Base-by-base conservation (phyloP, 352 stramenopile genomes). In the Phytopythium chamaehyphon region DNA sequence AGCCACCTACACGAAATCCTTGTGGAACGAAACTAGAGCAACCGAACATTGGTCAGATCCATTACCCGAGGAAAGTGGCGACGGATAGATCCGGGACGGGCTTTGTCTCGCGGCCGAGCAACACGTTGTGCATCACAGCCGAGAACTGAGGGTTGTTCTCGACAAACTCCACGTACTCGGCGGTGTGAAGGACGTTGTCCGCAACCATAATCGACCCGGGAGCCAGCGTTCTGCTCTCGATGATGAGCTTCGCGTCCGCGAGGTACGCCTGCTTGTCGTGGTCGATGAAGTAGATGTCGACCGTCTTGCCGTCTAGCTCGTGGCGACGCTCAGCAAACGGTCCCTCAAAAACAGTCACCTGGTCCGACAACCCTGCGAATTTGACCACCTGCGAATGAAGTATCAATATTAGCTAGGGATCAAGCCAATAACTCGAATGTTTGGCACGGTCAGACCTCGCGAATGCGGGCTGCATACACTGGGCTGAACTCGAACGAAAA, bases 221-320 rank as follows among this genome's bases (percentile, higher is more conserved):
- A 9, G 53, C 33, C 12, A 80, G 56, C 31, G 53, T 61, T 6
- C 65, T 55, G 26, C 59, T 80, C n/a, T 62, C 60, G 10, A 69
- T 8, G 23, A 80, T 72, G n/a, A 73, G 60, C 64, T 80, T 73
- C 22, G 64, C 44, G 50, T 76, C 66, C 3, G 51, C 37, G 15
- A 79, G 47, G 43, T 79, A 76, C 18, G 59, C 37, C 1, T 39
- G 58, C 59, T 76, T 76, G 40, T 74, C 64, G 49, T 79, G 66
- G 54, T 79, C 70, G 39, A 81, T 76, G 38, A 81, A 77, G 61
- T 62, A 72, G n/a, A 76, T 56, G 40, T 73, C 64, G 33, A 73
- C 61, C 14, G 35, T 51, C 43, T 66, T 62, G 56, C 52, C 62
- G 54, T 63, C 40, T 37, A 78, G 57, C 31, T 45, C 35, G 18